Conservation (phyloP, 352 stramenopile genomes). For the Phytophthora uliginosa region DNA sequence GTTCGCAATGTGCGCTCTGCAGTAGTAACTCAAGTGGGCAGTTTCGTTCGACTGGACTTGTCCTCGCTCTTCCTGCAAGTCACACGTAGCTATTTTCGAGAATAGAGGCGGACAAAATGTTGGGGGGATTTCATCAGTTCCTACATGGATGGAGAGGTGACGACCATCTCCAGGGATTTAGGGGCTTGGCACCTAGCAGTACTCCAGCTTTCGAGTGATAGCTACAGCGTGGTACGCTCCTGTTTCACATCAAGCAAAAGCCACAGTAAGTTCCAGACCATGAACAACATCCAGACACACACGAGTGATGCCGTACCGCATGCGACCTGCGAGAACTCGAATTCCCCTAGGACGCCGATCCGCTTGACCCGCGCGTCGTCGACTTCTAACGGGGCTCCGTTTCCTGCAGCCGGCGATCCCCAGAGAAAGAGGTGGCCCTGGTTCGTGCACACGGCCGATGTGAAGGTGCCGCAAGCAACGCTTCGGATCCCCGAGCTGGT, state of each 20-base stretch:
- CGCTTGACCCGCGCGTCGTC: conserved; percentile 65
- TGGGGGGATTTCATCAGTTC: neutral
- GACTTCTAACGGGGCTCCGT: conserved; percentile 59
- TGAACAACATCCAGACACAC: neutral
- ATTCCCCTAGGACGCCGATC: conserved; percentile 55
- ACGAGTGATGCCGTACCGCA: conserved; percentile 52
- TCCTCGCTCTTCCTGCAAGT: conserved; percentile 16
- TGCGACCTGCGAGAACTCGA: conserved; percentile 60
- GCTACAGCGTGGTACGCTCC: conserved; percentile 76
- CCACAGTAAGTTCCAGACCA: conserved; percentile 5
- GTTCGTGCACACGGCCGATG: conserved; percentile 56
- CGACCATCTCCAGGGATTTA: neutral
- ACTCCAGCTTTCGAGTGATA: conserved; percentile 61
- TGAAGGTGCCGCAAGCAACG: conserved; percentile 76
- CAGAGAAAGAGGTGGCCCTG: conserved; percentile 77
- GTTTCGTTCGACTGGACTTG: conserved; percentile 20
- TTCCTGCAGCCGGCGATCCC: conserved; percentile 78
- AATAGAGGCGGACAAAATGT: neutral
- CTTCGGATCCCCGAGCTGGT: conserved; percentile 41
- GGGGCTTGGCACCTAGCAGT: conserved; percentile 34
- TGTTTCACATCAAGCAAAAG: conserved; percentile 23
- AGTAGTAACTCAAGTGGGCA: conserved; percentile 11
- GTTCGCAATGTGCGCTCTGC: neutral
- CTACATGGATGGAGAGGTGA: conserved; percentile 8
- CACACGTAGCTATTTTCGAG: conserved; percentile 35